phyloP scores from a whole-genome alignment of 202 grass and related monocot genomes.

The Zoysia matrella region DNA sequence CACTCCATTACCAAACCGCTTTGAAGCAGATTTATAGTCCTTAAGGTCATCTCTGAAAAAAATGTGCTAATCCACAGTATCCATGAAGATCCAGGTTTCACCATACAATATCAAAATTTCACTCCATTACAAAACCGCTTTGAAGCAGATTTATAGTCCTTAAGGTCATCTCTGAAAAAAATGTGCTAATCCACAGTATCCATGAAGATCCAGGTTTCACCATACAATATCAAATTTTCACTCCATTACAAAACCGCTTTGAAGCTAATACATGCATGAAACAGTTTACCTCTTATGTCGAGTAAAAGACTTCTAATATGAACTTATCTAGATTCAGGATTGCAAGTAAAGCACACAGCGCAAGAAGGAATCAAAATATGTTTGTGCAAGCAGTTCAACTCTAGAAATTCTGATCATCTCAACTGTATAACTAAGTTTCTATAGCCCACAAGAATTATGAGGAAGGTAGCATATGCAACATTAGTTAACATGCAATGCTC shows the following conservation, averaged over 20 bases:
- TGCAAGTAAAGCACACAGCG: conserved; percentile 1
- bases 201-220: conserved; percentile 43
- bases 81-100: conserved; percentile 40
- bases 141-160: conserved; percentile 52
- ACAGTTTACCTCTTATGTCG: background rate
- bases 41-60: conserved; percentile 41
- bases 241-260: conserved; percentile 49
- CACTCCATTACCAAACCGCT: conserved; percentile 50
- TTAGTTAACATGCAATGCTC: background rate
- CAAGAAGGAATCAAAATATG: background rate
- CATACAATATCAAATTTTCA: conserved; percentile 57
- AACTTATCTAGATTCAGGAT: background rate
- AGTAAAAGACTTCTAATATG: background rate
- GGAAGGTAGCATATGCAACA: background rate
- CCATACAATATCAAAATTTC: conserved; percentile 57
- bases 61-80: background rate
- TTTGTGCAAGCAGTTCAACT: background rate
- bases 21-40: conserved; percentile 53
- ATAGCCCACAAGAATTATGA: background rate
- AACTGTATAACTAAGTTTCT: conserved; percentile 3
- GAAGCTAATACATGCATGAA: conserved; percentile 16
- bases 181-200: background rate
- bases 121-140: conserved; percentile 50
- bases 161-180: conserved; percentile 40
- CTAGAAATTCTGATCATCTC: background rate